Evolutionary conservation across 345 rosid genomes (phyloP), one percentile per base, ranked within the genome.

Genomic region (Citrus unshiu): DNA sequence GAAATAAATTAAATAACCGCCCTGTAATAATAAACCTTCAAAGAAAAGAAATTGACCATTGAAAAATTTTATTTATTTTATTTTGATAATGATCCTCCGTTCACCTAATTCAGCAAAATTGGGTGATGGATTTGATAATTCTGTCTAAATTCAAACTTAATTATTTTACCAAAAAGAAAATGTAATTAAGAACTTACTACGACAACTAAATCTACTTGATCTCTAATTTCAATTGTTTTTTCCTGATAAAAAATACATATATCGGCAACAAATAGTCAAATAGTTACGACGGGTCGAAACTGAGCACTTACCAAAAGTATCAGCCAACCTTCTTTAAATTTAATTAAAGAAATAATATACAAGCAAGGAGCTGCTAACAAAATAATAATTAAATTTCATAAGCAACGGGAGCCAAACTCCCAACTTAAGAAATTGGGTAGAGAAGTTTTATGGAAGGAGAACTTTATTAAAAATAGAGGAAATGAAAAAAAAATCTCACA

Each of bases 401-500:
- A 29, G n/a, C 5, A 37, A 51, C 51, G 40, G 16, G 12, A 34
- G 13, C 58, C 21, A 14, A 49, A 18, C 19, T 12, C 22, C 30
- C 49, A 43, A 10, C 0, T 43, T 10, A 43, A 43, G 49, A 43
- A 43, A 46, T 46, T 46, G 13, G 51, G 18, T 3, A 13, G 18
- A 13, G 58, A 16, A 18, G 22, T 54, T 16, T 18, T 54, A 54
- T 18, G 22, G 22, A 16, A 51, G 65, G 25, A 0, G 30, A 29
- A 70, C 43, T n/a, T n/a, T 19, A 67, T n/a, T 19, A 67, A 37
- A 57, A 62, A 22, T 25, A 37, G 56, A 21, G 3, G 6, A 69
- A n/a, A 0, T 21, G 9, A 43, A 58, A 37, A 6, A 39, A 37
- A 39, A 39, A 7, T 8, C 97, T 88, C 93, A 95, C 98, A 89